Evolutionary conservation across 176 grass and related monocot species (phyloP).

Genomic region (Puya raimondii): DNA sequence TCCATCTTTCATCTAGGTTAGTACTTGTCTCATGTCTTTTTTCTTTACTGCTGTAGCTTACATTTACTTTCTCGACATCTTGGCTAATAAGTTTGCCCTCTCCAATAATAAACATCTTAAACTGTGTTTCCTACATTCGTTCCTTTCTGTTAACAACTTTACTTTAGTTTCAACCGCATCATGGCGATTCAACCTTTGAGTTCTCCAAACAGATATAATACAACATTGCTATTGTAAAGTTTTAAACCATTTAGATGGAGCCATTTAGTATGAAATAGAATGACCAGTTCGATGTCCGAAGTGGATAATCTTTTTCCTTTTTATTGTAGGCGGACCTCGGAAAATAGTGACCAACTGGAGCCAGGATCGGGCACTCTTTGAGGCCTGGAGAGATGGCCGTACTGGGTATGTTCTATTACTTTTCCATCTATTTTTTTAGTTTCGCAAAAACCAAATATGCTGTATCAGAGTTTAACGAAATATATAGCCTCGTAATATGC

Average conservation of each 20-base stretch:
- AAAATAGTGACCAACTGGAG: constrained; percentile 63
- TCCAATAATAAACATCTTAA: neutral
- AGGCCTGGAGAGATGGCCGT: constrained; percentile 71
- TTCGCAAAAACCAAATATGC: neutral
- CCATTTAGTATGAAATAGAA: too few species aligned
- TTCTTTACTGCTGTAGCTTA: neutral
- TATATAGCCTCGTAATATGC: constrained; percentile 10
- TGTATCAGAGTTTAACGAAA: neutral
- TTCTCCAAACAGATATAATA: neutral
- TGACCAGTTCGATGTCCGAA: neutral
- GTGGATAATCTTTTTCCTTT: constrained; percentile 4
- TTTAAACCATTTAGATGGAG: neutral
- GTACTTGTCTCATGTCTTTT: neutral
- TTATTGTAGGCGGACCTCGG: constrained; percentile 60
- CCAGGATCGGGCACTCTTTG: constrained; percentile 53
- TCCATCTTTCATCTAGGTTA: constrained; percentile 83
- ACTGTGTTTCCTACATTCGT: neutral
- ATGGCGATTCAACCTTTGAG: neutral
- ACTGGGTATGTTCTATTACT: constrained; percentile 43
- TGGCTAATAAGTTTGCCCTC: neutral
- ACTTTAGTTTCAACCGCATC: neutral
- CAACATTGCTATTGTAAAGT: neutral
- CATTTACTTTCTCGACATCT: neutral
- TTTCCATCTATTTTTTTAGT: neutral
- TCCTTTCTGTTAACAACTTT: neutral